phyloP scores from a whole-genome alignment of 2,329 filamentous ascomycete genomes.

The Bimuria novae-zelandiae region DNA sequence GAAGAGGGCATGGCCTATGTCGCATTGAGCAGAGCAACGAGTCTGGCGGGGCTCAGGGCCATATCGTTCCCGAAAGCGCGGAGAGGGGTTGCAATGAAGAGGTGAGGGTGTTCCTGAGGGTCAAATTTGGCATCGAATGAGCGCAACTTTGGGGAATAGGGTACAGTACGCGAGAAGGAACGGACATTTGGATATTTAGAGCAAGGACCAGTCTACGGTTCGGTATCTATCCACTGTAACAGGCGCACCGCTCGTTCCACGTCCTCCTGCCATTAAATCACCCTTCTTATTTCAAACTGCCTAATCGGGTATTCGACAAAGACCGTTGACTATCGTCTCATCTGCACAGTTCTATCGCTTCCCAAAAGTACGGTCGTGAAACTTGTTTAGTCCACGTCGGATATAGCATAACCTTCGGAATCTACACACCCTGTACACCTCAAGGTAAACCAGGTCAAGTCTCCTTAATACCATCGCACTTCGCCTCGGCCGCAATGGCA shows the following conservation, averaged over 20 bases:
- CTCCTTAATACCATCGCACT: neutral
- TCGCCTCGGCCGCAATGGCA: conserved; percentile 5
- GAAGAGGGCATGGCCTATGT: conserved; percentile 66
- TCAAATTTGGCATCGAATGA: conserved; percentile 24
- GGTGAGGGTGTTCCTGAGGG: conserved; percentile 41
- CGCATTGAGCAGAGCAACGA: conserved; percentile 61
- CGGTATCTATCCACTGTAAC: too few relatives aligned
- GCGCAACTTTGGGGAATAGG: neutral
- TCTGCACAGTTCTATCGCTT: too few relatives aligned
- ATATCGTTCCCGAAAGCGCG: conserved; percentile 28
- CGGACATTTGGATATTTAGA: too few relatives aligned
- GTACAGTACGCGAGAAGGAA: too few relatives aligned
- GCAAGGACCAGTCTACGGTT: too few relatives aligned
- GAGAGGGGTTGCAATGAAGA: conserved; percentile 33
- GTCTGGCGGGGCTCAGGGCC: conserved; percentile 55
- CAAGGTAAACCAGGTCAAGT: too few relatives aligned
- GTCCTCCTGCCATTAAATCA: neutral
- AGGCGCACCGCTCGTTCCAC: too few relatives aligned
- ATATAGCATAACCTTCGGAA: too few relatives aligned
- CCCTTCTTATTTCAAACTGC: neutral
- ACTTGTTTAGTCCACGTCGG: too few relatives aligned
- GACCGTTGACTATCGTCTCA: too few relatives aligned
- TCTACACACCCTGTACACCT: too few relatives aligned
- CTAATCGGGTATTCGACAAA: neutral
- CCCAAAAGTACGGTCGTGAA: too few relatives aligned